Evolutionary conservation across 192 early-diverging fungal genomes (phyloP), one percentile per base, ranked within the genome.

Genomic region (Backusella sp.): DNA sequence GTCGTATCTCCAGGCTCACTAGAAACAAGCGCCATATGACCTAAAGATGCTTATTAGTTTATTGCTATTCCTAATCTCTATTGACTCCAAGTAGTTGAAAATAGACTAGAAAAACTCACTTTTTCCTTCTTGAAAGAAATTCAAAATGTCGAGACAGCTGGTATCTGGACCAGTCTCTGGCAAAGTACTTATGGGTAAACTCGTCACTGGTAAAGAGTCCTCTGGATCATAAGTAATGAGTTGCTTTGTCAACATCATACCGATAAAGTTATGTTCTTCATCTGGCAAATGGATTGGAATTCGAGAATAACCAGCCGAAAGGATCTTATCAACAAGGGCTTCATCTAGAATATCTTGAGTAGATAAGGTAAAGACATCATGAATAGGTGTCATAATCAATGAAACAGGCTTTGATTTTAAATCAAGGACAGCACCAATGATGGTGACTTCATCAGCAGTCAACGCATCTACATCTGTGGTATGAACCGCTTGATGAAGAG

Each of bases 81-180:
- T 11, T 26, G 9, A 62, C 4, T 2, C 0, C 9, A 56, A 21
- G 9, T 7, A 19, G 9, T 11, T 62, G 3, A 14, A 62, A 62
- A 3, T 1, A 53, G 7, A 53, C 30, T 32, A 32, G 2, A 53
- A 26, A 21, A 6, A 66, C 70, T 78, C 76, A 75, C 91, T 91
- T 74, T 90, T 89, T 19, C 93, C 93, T 76, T 92, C 91, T 79
- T 94, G 93, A 77, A 94, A 94, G 66, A 90, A 91, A 75, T 94
- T 94, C 62, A 94, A 84, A 66, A 94, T 92, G 35, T 94, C 93
- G 42, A 91, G 75, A 78, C 87, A 88, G 52, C 85, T 88, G 9
- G 87, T 87, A 66, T 84, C 79, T 44, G 85, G 76, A 3, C 79
- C 76, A 6, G 86, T 83, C 37, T 88, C 84, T 0, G 87, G 87